Evolutionary conservation across 2,329 filamentous ascomycete genomes (phyloP), one percentile per base, ranked within the genome.

Genomic region (Orbilia ellipsospora): DNA sequence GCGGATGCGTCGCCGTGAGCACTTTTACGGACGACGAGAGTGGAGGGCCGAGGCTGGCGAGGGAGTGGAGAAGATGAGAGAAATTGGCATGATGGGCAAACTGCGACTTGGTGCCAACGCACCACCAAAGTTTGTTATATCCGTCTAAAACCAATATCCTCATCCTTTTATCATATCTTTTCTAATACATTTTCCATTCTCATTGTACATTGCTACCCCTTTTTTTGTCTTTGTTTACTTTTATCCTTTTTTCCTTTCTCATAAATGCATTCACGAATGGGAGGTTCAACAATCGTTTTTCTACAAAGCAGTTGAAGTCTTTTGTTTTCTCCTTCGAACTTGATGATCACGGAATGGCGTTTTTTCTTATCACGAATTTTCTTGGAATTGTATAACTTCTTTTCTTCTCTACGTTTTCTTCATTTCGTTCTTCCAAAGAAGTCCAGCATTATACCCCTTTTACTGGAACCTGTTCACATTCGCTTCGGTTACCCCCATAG

Each of bases 51-150:
- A 90, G 80, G 92, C 92, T 45, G 95, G 95, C 66, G 91, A 92
- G 81, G 95, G 95, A 67, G 93, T 92, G 42, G 92, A 97, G 84
- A 89, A 94, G 78, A 99, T 99, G 95, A 88, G 90, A 80, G 92
- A 96, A 83, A 87, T 99, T 73, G 95, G 94, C 64, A 86, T 98
- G 67, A 88, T 94, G 81, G 92, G 92, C 81, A 93, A 92, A 65
- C 78, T 78, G 51, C 77, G 78, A 54, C 77, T 62, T 62, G 78
- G 70, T 60, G 69, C 61, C 68, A 67, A 66, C 73, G 59, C 73
- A 59, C 59, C 61, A 31, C 55, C 73, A 42, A 77, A 79, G 65
- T 80, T 79, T 78, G 78, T 80, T 63, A 76, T 80, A 52, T 80
- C 79, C 51, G 78, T 79, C 42, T 78, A 74, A 66, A 23, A 20